phyloP scores from a whole-genome alignment of 331 rosid species.

The Acacia concinna region DNA sequence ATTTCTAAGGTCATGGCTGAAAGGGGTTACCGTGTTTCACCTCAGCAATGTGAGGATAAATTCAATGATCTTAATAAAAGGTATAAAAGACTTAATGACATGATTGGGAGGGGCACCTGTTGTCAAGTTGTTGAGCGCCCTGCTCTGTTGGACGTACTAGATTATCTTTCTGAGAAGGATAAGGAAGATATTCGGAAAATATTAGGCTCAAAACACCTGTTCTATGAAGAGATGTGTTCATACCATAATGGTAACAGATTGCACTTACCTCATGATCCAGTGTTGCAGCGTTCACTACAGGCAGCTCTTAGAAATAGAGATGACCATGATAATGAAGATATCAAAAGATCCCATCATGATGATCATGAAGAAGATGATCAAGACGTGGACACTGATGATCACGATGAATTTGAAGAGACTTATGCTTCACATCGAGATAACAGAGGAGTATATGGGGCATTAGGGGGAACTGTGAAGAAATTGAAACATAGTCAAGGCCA shows the following conservation, averaged over 20 bases:
- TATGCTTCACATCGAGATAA: slow-evolving; percentile 53
- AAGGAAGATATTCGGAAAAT: slow-evolving; percentile 89
- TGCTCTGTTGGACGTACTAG: slow-evolving; percentile 61
- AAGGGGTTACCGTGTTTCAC: slow-evolving; percentile 86
- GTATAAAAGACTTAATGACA: slow-evolving; percentile 84
- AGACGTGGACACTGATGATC: slow-evolving; percentile 63
- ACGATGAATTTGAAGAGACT: slow-evolving; percentile 63
- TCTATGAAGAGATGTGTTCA: slow-evolving; percentile 97
- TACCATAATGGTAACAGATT: slow-evolving; percentile 82
- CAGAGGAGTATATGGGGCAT: slow-evolving; percentile 44
- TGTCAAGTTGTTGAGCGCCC: slow-evolving; percentile 93
- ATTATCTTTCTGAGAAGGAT: slow-evolving; percentile 71
- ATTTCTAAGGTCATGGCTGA: slow-evolving; percentile 93
- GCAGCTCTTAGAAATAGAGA: slow-evolving; percentile 75
- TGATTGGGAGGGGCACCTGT: slow-evolving; percentile 92
- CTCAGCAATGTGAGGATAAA: slow-evolving; percentile 98
- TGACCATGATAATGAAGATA: slow-evolving; percentile 70
- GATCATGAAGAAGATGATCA: slow-evolving; percentile 82
- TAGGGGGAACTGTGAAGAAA: slow-evolving; percentile 66
- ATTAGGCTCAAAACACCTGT: slow-evolving; percentile 84
- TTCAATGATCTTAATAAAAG: slow-evolving; percentile 95
- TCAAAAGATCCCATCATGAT: slow-evolving; percentile 58
- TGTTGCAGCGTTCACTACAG: slow-evolving; percentile 80
- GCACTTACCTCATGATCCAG: slow-evolving; percentile 90
- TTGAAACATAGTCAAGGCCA: slow-evolving; percentile 50